Evolutionary conservation across 2,329 filamentous ascomycete genomes (phyloP).

Genomic region (Colletotrichum shisoi): DNA sequence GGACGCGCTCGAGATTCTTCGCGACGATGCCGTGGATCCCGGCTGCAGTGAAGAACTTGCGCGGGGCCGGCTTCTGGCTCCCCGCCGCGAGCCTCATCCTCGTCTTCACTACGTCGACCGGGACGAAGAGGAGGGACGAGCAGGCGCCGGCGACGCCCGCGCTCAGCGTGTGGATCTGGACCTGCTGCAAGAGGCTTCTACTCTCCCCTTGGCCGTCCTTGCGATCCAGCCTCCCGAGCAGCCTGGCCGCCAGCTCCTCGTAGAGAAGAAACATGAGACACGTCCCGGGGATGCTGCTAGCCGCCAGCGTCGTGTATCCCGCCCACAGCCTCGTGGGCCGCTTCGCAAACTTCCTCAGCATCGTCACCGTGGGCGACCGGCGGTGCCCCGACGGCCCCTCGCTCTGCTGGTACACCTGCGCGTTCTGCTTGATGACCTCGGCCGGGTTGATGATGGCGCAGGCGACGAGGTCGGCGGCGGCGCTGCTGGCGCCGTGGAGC

Average conservation of each 20-base stretch:
- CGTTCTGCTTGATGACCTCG: slow-evolving; percentile 42
- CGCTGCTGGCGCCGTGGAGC: slow-evolving; percentile 36
- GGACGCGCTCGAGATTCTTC: not conserved
- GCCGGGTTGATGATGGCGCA: slow-evolving; percentile 40
- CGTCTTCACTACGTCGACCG: slow-evolving; percentile 41
- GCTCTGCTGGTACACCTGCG: slow-evolving; percentile 32
- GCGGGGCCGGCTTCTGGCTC: no score
- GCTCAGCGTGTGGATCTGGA: slow-evolving; percentile 18
- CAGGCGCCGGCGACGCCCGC: slow-evolving; percentile 34
- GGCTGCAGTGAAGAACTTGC: not conserved
- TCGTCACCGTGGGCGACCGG: slow-evolving; percentile 7
- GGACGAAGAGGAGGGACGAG: slow-evolving; percentile 37
- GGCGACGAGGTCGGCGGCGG: slow-evolving; percentile 37
- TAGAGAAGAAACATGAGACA: slow-evolving; percentile 17
- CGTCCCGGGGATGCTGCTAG: slow-evolving; percentile 8
- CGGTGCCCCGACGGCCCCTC: not conserved
- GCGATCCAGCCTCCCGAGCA: not conserved
- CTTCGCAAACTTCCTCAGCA: slow-evolving; percentile 9
- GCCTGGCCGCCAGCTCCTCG: slow-evolving; percentile 3
- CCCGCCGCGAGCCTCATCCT: slow-evolving; percentile 40
- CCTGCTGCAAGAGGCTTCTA: not conserved
- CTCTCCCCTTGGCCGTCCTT: not conserved
- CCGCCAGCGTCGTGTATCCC: slow-evolving; percentile 20
- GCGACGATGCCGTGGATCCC: not conserved
- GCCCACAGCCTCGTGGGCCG: slow-evolving; percentile 12